phyloP scores from a whole-genome alignment of 2,329 filamentous ascomycete genomes.

The Pseudophaeomoniella oleicola region DNA sequence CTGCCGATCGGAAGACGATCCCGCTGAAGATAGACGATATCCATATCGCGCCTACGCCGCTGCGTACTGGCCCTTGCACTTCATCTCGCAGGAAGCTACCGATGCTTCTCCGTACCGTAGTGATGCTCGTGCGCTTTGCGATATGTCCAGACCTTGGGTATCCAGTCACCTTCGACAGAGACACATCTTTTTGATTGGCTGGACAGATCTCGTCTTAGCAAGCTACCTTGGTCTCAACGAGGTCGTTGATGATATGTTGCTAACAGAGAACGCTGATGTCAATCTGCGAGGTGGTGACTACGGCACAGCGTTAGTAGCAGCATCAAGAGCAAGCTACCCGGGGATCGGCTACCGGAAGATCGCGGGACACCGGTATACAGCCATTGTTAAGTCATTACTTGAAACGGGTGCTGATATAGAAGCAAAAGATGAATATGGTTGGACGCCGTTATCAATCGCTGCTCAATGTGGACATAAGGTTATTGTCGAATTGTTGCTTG shows the following conservation, averaged over 20 bases:
- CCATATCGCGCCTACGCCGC: neutral
- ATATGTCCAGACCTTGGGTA: too few species aligned
- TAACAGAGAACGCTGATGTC: neutral
- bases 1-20: neutral
- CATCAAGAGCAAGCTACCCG: too few species aligned
- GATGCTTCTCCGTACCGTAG: too few species aligned
- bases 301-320: neutral
- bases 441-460: slow-evolving; percentile 4
- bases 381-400: neutral
- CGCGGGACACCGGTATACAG: too few species aligned
- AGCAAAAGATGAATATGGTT: neutral
- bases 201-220: neutral
- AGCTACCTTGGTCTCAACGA: neutral
- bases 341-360: too few species aligned
- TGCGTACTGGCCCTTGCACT: neutral
- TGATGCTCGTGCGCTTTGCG: too few species aligned
- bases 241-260: neutral
- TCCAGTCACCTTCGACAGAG: too few species aligned
- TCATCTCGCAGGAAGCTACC: too few species aligned
- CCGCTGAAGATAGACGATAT: neutral
- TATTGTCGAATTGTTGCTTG: neutral
- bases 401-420: neutral
- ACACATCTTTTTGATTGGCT: neutral
- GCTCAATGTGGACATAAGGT: neutral
- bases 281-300: neutral